Evolutionary conservation across 2,329 filamentous ascomycete genomes (phyloP), one percentile per base, ranked within the genome.

Genomic region (Microdochium bolleyi): DNA sequence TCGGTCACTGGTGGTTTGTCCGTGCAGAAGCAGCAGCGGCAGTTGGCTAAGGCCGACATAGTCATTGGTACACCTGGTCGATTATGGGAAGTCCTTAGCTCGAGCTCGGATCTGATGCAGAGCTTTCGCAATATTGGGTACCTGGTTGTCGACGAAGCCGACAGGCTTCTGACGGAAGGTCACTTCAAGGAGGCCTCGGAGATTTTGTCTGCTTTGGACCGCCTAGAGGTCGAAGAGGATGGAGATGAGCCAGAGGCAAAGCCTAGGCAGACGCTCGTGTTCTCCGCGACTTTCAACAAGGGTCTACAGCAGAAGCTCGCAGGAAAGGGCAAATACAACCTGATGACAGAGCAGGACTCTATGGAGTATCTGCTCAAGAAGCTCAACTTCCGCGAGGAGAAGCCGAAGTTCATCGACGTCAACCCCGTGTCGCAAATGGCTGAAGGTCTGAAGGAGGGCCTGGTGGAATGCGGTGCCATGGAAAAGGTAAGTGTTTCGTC

Each of bases 211-310:
- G 83, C 89, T 0, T 72, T 99, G 10, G 90, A 96, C 62, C 78
- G 84, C 25, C 73, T 79, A 38, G 84, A 89, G 5, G 69, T 73
- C 30, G 71, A 74, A 2, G 72, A 75, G n/a, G 75, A 76, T 1
- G 71, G 72, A 2, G 73, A 78, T 3, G 74, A 78, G 10, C 69
- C 73, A 0, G 62, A 69, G 7, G 58, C 68, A 11, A 65, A 74
- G 44, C 64, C 79, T 16, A 76, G 92, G 41, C 94, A 99, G 65
- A 97, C 92, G 0, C 79, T 99, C 0, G 90, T 99, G 21, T 99
- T 99, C 69, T 97, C 94, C 0, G 94, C 94, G 0, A 99, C 94
- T 0, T 96, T 99, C 68, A 88, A 95, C 65, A 92, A 92, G 63
- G 85, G 86, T 1, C 73, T 99, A 27, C 92, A 97, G 66, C 89